phyloP scores from a whole-genome alignment of 306 rosid genomes.

The Quercus bicolor region DNA sequence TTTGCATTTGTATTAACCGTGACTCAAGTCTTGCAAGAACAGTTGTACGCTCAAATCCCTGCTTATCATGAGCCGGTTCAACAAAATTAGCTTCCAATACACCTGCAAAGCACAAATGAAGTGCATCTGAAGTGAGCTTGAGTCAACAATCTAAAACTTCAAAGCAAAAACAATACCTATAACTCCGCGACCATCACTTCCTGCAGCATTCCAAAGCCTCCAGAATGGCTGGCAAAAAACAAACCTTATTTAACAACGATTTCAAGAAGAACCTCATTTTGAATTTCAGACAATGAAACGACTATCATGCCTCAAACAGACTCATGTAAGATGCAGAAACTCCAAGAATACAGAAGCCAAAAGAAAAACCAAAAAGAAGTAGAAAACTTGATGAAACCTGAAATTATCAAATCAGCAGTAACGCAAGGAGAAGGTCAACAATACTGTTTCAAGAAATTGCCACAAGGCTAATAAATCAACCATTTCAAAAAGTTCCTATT shows the following conservation, averaged over 20 bases:
- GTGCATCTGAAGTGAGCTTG: conserved; percentile 16
- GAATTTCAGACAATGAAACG: not conserved
- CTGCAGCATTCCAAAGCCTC: conserved; percentile 98
- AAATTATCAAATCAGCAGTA: not conserved
- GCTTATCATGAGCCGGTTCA: conserved; percentile 99
- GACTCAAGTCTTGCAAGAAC: conserved; percentile 83
- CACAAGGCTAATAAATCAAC: not conserved
- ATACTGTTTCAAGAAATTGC: not conserved
- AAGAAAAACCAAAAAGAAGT: not conserved
- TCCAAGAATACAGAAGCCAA: not conserved
- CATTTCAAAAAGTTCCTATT: not conserved
- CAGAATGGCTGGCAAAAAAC: conserved; percentile 81
- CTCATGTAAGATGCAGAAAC: not conserved
- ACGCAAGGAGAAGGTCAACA: not conserved
- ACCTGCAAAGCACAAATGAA: conserved; percentile 47
- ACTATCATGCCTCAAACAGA: not conserved
- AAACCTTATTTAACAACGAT: conserved; percentile 25
- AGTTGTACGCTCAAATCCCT: conserved; percentile 96
- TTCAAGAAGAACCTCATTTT: not conserved
- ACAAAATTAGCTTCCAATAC: conserved; percentile 97
- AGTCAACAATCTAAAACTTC: not conserved
- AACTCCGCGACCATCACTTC: conserved; percentile 98
- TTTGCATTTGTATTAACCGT: conserved; percentile 74
- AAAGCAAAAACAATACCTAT: conserved; percentile 55
- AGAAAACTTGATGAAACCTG: not conserved